Percentiles rank a stretch among this genome's conserved stretches.
phyloP scores from a whole-genome alignment of 2,329 filamentous ascomycete genomes.

The Daldinia sp. region DNA sequence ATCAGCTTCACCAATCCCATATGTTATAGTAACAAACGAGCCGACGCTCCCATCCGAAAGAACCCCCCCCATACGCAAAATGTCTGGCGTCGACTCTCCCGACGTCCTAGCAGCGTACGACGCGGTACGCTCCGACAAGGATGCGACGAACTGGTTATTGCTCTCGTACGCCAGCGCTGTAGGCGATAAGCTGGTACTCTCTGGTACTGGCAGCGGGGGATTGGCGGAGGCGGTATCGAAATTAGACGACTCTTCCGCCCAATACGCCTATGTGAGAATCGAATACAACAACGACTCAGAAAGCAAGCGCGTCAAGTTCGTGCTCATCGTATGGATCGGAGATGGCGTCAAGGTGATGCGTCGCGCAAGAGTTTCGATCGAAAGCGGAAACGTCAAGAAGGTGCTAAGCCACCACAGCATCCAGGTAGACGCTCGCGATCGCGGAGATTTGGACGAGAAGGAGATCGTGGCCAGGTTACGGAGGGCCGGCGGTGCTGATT shows the following conservation, averaged over 20 bases:
- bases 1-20: conserved; percentile 9
- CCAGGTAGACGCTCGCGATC: conserved; percentile 68
- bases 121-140: conserved; percentile 71
- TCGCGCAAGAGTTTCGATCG: conserved; percentile 73
- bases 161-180: conserved; percentile 65
- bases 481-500: conserved; percentile 74
- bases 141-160: conserved; percentile 71
- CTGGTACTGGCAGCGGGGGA: conserved; percentile 67
- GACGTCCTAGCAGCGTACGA: conserved; percentile 72
- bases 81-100: conserved; percentile 65
- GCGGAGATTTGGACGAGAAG: conserved; percentile 66
- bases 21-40: conserved; percentile 29
- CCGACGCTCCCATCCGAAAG: conserved; percentile 4
- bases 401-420: conserved; percentile 71
- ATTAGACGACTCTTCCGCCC: conserved; percentile 67
- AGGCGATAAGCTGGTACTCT: conserved; percentile 65
- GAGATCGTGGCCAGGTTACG: conserved; percentile 68
- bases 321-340: conserved; percentile 74
- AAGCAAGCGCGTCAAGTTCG: conserved; percentile 73
- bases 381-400: conserved; percentile 71
- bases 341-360: conserved; percentile 72
- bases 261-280: conserved; percentile 72
- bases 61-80: conserved; percentile 39
- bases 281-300: conserved; percentile 78
- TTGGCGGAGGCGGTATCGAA: conserved; percentile 63